These are phyloP conservation scores for Cynara cardunculus DNA, from an alignment of 129 eudicot species.

Conservation along the genomic window DNA sequence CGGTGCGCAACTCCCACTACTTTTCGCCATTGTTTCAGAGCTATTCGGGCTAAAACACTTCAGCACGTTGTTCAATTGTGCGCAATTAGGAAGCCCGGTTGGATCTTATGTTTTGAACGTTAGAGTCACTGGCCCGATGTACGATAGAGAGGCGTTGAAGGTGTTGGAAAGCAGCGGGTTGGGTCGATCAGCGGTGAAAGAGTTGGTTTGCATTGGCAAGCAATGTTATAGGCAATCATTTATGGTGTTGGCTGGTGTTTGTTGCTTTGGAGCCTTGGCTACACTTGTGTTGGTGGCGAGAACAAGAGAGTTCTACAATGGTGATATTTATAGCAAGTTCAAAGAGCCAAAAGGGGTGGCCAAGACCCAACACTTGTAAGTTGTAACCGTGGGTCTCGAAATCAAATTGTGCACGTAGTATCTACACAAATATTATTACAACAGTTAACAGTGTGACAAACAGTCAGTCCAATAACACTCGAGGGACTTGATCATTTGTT, in stretches of 20 bases:
- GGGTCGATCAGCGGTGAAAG: slow-evolving; percentile 50
- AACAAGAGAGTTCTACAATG: slow-evolving; percentile 59
- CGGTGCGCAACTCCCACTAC: slow-evolving; percentile 63
- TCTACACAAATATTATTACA: too few relatives aligned
- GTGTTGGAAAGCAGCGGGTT: slow-evolving; percentile 41
- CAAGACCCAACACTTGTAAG: slow-evolving; percentile 4
- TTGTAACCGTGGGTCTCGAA: background rate
- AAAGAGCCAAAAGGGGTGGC: slow-evolving; percentile 31
- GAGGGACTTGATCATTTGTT: background rate
- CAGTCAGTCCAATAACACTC: background rate
- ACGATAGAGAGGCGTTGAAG: slow-evolving; percentile 68
- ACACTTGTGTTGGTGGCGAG: slow-evolving; percentile 67
- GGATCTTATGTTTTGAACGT: slow-evolving; percentile 83
- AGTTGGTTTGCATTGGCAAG: slow-evolving; percentile 62
- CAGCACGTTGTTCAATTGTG: slow-evolving; percentile 75
- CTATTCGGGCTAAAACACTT: slow-evolving; percentile 73
- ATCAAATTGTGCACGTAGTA: too few relatives aligned
- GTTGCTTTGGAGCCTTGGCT: slow-evolving; percentile 60
- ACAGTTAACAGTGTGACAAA: background rate
- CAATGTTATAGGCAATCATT: slow-evolving; percentile 61
- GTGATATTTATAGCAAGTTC: slow-evolving; percentile 76
- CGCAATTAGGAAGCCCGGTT: slow-evolving; percentile 70
- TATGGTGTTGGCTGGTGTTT: slow-evolving; percentile 44
- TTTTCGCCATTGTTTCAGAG: slow-evolving; percentile 78
- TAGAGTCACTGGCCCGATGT: slow-evolving; percentile 59